phyloP scores from a whole-genome alignment of 352 stramenopile species.

The Phytophthora uliginosa region DNA sequence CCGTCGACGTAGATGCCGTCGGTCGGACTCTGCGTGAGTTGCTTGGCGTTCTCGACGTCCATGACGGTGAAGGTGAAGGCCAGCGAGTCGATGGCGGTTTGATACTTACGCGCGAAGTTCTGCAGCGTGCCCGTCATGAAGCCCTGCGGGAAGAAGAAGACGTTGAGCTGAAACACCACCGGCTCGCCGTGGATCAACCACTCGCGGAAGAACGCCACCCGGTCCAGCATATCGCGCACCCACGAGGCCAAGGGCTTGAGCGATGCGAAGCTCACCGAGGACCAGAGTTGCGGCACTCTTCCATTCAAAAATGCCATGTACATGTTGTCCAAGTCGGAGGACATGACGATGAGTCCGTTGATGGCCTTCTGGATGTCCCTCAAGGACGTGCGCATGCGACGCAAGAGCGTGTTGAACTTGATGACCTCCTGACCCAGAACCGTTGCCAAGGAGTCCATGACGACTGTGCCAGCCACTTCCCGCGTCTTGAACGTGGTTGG shows the following conservation, averaged over 20 bases:
- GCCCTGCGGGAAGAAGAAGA: constrained; percentile 97
- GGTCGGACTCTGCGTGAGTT: constrained; percentile 71
- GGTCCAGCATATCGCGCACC: constrained; percentile 91
- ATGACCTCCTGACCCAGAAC: constrained; percentile 95
- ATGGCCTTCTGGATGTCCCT: constrained; percentile 85
- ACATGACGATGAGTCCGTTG: constrained; percentile 95
- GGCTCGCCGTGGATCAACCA: constrained; percentile 95
- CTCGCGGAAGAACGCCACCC: constrained; percentile 93
- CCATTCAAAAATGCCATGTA: constrained; percentile 96
- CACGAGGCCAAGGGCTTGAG: constrained; percentile 95
- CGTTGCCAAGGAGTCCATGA: constrained; percentile 95
- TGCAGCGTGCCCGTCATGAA: constrained; percentile 98
- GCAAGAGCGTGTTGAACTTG: constrained; percentile 95
- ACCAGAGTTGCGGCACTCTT: constrained; percentile 91
- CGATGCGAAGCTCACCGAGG: constrained; percentile 91
- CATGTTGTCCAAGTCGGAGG: constrained; percentile 96
- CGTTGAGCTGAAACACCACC: constrained; percentile 90
- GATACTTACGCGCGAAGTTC: constrained; percentile 96
- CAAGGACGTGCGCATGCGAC: constrained; percentile 86
- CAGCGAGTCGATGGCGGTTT: constrained; percentile 95
- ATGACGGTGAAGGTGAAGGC: constrained; percentile 93
- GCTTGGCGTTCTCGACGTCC: constrained; percentile 60
- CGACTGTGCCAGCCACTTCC: constrained; percentile 76
- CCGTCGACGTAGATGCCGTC: constrained; percentile 96
- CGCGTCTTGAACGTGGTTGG: constrained; percentile 94